Evolutionary conservation across 2,329 filamentous ascomycete species (phyloP).

Genomic region (Cytospora schulzeri): DNA sequence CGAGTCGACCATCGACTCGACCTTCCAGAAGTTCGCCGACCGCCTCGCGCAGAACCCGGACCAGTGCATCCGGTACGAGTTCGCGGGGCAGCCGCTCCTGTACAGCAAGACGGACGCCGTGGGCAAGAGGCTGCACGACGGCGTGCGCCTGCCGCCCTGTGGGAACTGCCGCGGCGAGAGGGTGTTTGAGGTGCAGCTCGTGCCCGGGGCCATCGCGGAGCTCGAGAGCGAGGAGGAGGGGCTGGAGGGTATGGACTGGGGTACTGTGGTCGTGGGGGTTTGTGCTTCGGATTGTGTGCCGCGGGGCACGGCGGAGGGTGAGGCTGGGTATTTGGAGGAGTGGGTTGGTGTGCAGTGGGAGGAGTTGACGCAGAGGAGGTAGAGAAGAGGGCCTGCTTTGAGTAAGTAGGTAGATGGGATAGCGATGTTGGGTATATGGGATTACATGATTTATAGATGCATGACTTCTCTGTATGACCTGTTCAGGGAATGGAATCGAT

Average conservation of each 20-base stretch:
- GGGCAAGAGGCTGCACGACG: slow-evolving; percentile 60
- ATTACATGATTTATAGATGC: neutral
- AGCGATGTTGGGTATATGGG: neutral
- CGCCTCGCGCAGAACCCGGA: slow-evolving; percentile 78
- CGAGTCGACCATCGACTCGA: slow-evolving; percentile 73
- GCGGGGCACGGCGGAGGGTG: slow-evolving; percentile 57
- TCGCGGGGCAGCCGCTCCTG: slow-evolving; percentile 70
- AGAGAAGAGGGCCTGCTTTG: slow-evolving; percentile 31
- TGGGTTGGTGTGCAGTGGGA: slow-evolving; percentile 99
- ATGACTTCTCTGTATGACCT: too few relatives aligned
- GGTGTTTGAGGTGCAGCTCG: slow-evolving; percentile 90
- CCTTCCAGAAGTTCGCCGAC: slow-evolving; percentile 81
- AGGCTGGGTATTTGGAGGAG: slow-evolving; percentile 83
- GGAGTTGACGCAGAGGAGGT: slow-evolving; percentile 56
- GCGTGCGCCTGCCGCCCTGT: slow-evolving; percentile 69
- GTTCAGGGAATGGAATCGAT: too few relatives aligned
- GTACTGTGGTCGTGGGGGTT: slow-evolving; percentile 84
- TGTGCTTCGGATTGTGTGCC: slow-evolving; percentile 79
- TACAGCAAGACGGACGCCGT: slow-evolving; percentile 79
- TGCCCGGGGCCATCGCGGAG: slow-evolving; percentile 78
- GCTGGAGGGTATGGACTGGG: slow-evolving; percentile 95
- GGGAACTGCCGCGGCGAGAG: slow-evolving; percentile 72
- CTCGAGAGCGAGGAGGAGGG: slow-evolving; percentile 74
- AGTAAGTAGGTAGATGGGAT: neutral
- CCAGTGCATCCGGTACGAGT: slow-evolving; percentile 81